Evolutionary conservation across 2,329 filamentous ascomycete species (phyloP), one percentile per base, ranked within the genome.

Genomic region (Septoria petroselini): DNA sequence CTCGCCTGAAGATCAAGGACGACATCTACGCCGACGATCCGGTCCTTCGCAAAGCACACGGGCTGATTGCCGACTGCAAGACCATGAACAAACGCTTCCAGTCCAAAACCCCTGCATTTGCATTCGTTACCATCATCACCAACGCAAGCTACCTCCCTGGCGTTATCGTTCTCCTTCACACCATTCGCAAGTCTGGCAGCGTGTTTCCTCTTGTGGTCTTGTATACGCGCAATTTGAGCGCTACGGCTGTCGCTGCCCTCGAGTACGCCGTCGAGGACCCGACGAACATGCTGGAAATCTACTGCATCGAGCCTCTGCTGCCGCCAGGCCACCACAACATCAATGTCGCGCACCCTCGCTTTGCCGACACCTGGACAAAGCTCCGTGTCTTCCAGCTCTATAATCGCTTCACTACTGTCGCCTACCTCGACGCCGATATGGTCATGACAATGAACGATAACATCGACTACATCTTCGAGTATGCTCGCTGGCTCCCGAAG

Each of bases 361-460:
- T 78, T 62, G 68, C 68, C 50, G 76, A 79, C 53, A 78, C 76
- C 2, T 79, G 75, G 74, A 78, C 75, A 2, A 78, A 79, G 57
- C 65, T 79, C 1, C 71, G 73, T n/a, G 75, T 77, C 17, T 78
- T 78, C 54, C 70, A 76, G 48, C 55, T 52, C 44, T 14, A 41
- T 14, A n/a, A 47, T 12, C 54, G 62, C 41, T 71, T 68, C 35
- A 65, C 73, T 33, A 66, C 65, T 5, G 53, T 76, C 12, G 74
- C 73, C 55, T 77, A 76, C 55, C 67, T 79, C 1, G 76, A 78
- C 52, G 74, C 75, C 7, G 75, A 78, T 53, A 76, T 78, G 71
- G 69, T 74, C 45, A 57, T 76, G n/a, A 35, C 33, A 6, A 12
- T 4, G 66, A 27, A 68, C 54, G 54, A 57, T 14, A 68, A 70